phyloP scores from a whole-genome alignment of 1,139 yeast genomes.

The Saccharomycopsis hybrid region DNA sequence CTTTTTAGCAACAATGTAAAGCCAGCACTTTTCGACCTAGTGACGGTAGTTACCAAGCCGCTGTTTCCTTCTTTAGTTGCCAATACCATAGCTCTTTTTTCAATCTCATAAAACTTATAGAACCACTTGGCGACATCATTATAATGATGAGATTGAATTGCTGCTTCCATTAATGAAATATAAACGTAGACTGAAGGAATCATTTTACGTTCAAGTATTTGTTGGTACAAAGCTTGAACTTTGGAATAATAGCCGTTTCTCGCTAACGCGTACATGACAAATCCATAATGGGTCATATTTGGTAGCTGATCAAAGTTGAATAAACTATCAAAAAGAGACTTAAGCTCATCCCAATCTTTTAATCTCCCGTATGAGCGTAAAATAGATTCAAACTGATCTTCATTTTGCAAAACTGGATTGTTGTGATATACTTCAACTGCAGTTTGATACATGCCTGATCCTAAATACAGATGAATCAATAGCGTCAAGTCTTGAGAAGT shows the following conservation, averaged over 20 bases:
- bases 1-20: neutral
- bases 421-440: constrained; percentile 1
- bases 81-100: neutral
- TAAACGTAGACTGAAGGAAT: constrained; percentile 10
- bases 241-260: constrained; percentile 4
- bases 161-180: constrained; percentile 10
- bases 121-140: constrained; percentile 9
- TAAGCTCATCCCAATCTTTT: constrained; percentile 3
- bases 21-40: neutral
- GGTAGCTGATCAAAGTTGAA: constrained; percentile 11
- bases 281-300: constrained; percentile 11
- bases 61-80: too few species aligned
- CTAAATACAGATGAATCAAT: neutral
- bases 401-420: constrained; percentile 4
- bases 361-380: constrained; percentile 5
- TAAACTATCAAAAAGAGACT: constrained; percentile 3
- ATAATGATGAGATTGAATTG: constrained; percentile 1
- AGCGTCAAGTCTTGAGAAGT: constrained; percentile 3
- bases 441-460: neutral
- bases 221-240: constrained; percentile 8
- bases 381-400: constrained; percentile 7
- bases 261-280: constrained; percentile 12
- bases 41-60: neutral
- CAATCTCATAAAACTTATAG: constrained; percentile 1
- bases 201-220: constrained; percentile 16